phyloP scores from a whole-genome alignment of 2,329 filamentous ascomycete genomes.

The Fonsecaea nubica region DNA sequence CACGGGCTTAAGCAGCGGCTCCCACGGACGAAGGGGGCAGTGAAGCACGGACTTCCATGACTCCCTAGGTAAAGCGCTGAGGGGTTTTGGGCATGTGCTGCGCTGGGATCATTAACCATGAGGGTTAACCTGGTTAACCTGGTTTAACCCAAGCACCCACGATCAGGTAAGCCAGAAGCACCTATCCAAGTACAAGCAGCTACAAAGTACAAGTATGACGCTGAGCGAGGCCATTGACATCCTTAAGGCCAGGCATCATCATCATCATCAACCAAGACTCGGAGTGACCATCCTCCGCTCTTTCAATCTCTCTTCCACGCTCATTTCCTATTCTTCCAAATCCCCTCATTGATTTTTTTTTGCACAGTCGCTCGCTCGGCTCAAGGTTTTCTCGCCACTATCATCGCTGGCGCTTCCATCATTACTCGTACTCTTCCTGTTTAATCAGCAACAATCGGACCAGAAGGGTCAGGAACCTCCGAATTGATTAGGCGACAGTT shows the following conservation, averaged over 20 bases:
- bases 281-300: conserved; percentile 10
- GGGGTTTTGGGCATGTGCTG: conserved; percentile 9
- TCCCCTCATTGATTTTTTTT: neutral
- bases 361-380: neutral
- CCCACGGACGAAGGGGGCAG: neutral
- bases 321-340: conserved; percentile 1
- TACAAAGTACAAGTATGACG: neutral
- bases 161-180: conserved; percentile 14
- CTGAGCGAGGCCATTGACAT: neutral
- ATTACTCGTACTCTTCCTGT: conserved; percentile 4
- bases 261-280: conserved; percentile 3
- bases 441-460: conserved; percentile 20
- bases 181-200: neutral
- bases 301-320: neutral
- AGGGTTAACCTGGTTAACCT: neutral
- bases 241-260: neutral
- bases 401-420: conserved; percentile 23
- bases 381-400: conserved; percentile 14
- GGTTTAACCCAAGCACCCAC: neutral
- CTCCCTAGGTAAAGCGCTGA: neutral
- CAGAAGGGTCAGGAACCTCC: conserved; percentile 1
- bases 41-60: neutral
- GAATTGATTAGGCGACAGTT: conserved; percentile 11
- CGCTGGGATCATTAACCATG: neutral
- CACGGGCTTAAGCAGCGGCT: conserved; percentile 14